phyloP scores from a whole-genome alignment of 2,329 filamentous ascomycete genomes.

The Cylindrodendrum hubeiense region DNA sequence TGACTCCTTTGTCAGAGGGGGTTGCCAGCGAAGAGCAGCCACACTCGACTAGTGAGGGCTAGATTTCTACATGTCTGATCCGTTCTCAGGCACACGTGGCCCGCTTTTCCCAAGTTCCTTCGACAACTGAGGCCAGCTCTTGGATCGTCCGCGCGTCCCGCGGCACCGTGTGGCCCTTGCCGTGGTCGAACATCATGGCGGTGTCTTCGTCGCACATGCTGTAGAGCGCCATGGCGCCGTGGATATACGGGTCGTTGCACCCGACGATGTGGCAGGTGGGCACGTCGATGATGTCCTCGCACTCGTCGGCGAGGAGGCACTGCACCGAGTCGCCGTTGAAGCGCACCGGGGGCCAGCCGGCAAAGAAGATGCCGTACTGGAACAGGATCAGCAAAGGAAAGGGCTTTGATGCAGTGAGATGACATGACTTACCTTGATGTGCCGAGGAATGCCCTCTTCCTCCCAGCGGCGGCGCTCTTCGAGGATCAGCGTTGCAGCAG shows the following conservation, averaged over 20 bases:
- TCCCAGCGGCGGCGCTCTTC: conserved; percentile 59
- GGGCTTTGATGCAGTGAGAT: background rate
- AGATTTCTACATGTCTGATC: background rate
- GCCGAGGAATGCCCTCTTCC: conserved; percentile 47
- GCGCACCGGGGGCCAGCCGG: conserved; percentile 65
- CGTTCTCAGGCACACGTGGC: conserved; percentile 2
- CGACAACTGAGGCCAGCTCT: conserved; percentile 51
- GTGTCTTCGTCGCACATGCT: conserved; percentile 71
- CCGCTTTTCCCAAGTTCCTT: conserved; percentile 7
- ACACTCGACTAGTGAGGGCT: no score
- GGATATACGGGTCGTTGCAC: conserved; percentile 70
- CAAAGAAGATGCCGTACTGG: conserved; percentile 65
- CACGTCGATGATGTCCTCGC: conserved; percentile 62
- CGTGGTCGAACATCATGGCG: conserved; percentile 73
- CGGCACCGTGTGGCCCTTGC: conserved; percentile 73
- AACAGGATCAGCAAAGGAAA: conserved; percentile 49
- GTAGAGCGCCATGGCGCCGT: conserved; percentile 71
- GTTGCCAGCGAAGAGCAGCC: background rate
- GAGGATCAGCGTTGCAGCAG: conserved; percentile 65
- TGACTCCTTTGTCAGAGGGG: no score
- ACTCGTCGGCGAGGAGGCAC: conserved; percentile 63
- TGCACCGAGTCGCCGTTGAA: conserved; percentile 51
- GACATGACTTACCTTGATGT: conserved; percentile 51
- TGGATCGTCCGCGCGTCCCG: conserved; percentile 62
- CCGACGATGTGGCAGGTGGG: conserved; percentile 67